Conservation (phyloP, 2,329 filamentous ascomycete species). For the Claviceps pazoutovae region DNA sequence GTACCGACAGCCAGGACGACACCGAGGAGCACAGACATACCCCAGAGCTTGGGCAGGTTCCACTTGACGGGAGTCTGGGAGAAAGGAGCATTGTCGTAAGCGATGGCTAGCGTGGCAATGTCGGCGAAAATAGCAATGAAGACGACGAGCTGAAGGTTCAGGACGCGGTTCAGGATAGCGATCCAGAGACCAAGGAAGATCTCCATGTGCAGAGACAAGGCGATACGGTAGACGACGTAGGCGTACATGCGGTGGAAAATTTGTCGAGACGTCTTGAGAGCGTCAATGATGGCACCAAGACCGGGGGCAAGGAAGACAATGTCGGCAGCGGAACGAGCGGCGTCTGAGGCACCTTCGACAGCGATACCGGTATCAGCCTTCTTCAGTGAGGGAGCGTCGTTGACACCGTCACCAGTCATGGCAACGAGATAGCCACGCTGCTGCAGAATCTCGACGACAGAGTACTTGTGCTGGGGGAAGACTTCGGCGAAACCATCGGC, state of each 20-base stretch:
- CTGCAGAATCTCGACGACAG: slow-evolving; percentile 84
- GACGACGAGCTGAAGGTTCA: slow-evolving; percentile 79
- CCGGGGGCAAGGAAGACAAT: slow-evolving; percentile 88
- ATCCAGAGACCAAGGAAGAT: slow-evolving; percentile 90
- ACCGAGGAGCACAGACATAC: slow-evolving; percentile 76
- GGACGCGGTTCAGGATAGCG: slow-evolving; percentile 67
- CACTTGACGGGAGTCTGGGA: slow-evolving; percentile 81
- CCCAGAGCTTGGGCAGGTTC: slow-evolving; percentile 91
- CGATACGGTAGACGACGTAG: slow-evolving; percentile 91
- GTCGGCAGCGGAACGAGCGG: slow-evolving; percentile 79
- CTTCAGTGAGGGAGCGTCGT: slow-evolving; percentile 83
- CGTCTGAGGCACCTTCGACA: slow-evolving; percentile 82
- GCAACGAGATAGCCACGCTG: slow-evolving; percentile 87
- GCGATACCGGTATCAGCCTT: slow-evolving; percentile 96
- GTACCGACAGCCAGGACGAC: slow-evolving; percentile 69
- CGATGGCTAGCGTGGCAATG: slow-evolving; percentile 81
- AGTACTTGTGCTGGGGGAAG: slow-evolving; percentile 92
- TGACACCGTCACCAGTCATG: slow-evolving; percentile 94
- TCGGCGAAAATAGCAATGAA: slow-evolving; percentile 94
- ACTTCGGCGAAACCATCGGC: slow-evolving; percentile 92
- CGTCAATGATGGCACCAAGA: slow-evolving; percentile 84
- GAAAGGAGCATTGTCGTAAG: slow-evolving; percentile 85
- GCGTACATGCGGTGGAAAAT: slow-evolving; percentile 97
- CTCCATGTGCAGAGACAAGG: slow-evolving; percentile 78
- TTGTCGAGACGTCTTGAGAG: slow-evolving; percentile 81